A percentile compares a stretch with the other conserved stretches of the same genome.
These are phyloP conservation scores for Naganishia sp. DNA, from an alignment of 1,284 basidiomycete species.

Conservation along the genomic window DNA sequence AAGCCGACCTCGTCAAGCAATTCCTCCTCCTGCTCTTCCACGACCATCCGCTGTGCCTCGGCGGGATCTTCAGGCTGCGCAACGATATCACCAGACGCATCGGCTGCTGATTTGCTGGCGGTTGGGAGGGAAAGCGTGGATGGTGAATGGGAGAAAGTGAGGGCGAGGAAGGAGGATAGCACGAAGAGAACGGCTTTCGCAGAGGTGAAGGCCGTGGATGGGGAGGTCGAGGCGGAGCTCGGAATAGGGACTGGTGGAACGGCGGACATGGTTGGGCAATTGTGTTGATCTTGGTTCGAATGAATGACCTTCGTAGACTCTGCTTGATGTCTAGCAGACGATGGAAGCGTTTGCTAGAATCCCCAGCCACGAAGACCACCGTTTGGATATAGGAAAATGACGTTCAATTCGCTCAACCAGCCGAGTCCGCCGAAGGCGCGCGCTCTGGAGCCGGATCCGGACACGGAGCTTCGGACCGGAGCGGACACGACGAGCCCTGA, in stretches of 20 bases:
- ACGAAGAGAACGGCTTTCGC: constrained; percentile 15
- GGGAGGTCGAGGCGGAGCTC: neutral
- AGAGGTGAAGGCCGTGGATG: constrained; percentile 12
- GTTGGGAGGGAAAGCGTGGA: neutral
- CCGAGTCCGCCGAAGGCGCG: too few relatives aligned
- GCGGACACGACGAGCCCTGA: too few relatives aligned
- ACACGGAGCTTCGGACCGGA: too few relatives aligned
- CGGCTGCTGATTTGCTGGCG: neutral
- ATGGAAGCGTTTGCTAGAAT: too few relatives aligned
- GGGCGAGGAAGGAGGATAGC: constrained; percentile 17
- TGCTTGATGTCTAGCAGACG: too few relatives aligned
- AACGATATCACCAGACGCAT: neutral
- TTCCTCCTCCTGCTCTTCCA: constrained; percentile 36
- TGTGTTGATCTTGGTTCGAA: neutral
- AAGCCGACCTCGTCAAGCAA: constrained; percentile 40
- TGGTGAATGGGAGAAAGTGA: constrained; percentile 18
- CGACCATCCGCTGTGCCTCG: constrained; percentile 12
- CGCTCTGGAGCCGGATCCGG: too few relatives aligned
- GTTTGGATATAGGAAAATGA: too few relatives aligned
- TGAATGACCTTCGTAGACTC: too few relatives aligned
- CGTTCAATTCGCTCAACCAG: too few relatives aligned
- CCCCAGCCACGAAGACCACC: too few relatives aligned
- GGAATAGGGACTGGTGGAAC: constrained; percentile 14
- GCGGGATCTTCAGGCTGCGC: constrained; percentile 11
- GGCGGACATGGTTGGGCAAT: constrained; percentile 7